Percentiles rank a stretch among this genome's conserved stretches.
phyloP scores from a whole-genome alignment of 2,329 filamentous ascomycete species.

The Pseudophaeomoniella oleicola region DNA sequence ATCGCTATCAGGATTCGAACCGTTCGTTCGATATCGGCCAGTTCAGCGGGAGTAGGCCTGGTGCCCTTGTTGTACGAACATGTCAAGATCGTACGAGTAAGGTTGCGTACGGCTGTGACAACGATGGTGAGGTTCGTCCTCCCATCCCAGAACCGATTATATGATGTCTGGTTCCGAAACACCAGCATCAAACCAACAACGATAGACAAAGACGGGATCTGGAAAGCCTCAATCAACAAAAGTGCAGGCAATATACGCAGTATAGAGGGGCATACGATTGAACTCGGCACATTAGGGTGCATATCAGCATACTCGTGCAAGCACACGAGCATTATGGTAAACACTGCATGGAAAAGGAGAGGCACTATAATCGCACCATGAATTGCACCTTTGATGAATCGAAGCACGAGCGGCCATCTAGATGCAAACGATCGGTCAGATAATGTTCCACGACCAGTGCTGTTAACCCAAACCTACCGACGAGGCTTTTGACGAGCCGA shows the following conservation, averaged over 20 bases:
- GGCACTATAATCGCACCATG: slow-evolving; percentile 43
- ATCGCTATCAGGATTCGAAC: slow-evolving; percentile 46
- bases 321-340: slow-evolving; percentile 44
- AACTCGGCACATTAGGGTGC: slow-evolving; percentile 40
- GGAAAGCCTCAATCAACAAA: not conserved
- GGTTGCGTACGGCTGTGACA: slow-evolving; percentile 43
- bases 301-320: slow-evolving; percentile 35
- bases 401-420: slow-evolving; percentile 48
- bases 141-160: slow-evolving; percentile 51
- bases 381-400: slow-evolving; percentile 50
- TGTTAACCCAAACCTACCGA: slow-evolving; percentile 6
- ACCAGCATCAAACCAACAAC: slow-evolving; percentile 55
- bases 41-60: slow-evolving; percentile 26
- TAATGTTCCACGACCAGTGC: not conserved
- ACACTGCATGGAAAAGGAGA: slow-evolving; percentile 41
- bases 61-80: slow-evolving; percentile 23
- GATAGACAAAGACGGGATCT: slow-evolving; percentile 48
- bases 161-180: slow-evolving; percentile 50
- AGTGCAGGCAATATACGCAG: not conserved
- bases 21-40: slow-evolving; percentile 42
- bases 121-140: slow-evolving; percentile 42
- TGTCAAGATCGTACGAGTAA: slow-evolving; percentile 41
- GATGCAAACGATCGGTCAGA: not conserved
- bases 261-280: slow-evolving; percentile 29
- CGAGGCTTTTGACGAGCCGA: slow-evolving; percentile 8